A percentile compares a stretch with the other conserved stretches of the same genome.
These are phyloP conservation scores for Candida adriatica DNA, from an alignment of 805 yeast species.

Conservation along the genomic window DNA sequence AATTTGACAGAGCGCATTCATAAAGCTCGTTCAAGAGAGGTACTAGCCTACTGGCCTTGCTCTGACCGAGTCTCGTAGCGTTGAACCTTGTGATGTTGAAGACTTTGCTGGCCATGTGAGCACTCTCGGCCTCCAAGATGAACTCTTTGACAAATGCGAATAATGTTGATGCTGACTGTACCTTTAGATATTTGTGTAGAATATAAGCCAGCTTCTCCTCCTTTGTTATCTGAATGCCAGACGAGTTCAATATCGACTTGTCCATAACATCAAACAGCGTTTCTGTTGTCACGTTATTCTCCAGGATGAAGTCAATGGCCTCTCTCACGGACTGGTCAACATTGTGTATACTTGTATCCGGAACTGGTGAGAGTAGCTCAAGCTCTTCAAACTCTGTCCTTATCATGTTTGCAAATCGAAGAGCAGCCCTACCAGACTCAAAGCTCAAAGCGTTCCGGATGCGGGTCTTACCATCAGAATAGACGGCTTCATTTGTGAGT, in stretches of 20 bases:
- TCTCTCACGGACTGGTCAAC: slow-evolving; percentile 1
- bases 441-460: slow-evolving; percentile 2
- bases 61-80: slow-evolving; percentile 1
- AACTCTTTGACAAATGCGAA: slow-evolving; percentile 1
- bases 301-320: not conserved
- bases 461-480: slow-evolving; percentile 1
- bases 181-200: slow-evolving; percentile 1
- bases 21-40: too few species aligned
- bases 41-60: too few species aligned
- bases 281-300: slow-evolving; percentile 1
- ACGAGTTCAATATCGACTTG: slow-evolving; percentile 1
- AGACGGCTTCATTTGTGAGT: slow-evolving; percentile 2
- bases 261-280: not conserved
- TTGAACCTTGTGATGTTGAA: not conserved
- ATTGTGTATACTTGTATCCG: not conserved
- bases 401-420: slow-evolving; percentile 3
- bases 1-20: too few species aligned
- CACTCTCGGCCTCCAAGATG: slow-evolving; percentile 5
- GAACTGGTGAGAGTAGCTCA: slow-evolving; percentile 1
- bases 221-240: slow-evolving; percentile 3
- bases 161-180: slow-evolving; percentile 1
- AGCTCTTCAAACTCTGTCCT: slow-evolving; percentile 3
- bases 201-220: slow-evolving; percentile 8
- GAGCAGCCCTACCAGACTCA: slow-evolving; percentile 4
- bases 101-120: slow-evolving; percentile 2